Conservation (phyloP, 805 yeast species). For the Kuraishia molischiana region DNA sequence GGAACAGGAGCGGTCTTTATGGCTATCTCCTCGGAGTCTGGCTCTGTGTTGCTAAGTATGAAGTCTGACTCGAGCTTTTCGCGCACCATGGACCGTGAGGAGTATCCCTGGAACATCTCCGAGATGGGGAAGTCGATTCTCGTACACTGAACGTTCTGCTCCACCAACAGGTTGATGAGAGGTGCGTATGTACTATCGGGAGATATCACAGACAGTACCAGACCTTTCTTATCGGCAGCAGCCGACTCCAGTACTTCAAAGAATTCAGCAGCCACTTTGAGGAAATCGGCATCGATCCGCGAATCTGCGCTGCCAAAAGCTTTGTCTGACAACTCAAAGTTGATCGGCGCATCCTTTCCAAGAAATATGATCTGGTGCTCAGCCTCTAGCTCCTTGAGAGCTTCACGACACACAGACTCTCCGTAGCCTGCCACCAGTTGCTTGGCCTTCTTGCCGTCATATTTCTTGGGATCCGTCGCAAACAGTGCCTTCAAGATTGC, state of each 20-base stretch:
- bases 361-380: slow-evolving; percentile 45
- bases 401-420: slow-evolving; percentile 37
- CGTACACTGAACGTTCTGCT: slow-evolving; percentile 27
- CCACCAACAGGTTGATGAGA: slow-evolving; percentile 44
- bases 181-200: slow-evolving; percentile 56
- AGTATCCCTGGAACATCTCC: slow-evolving; percentile 50
- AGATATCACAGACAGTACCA: slow-evolving; percentile 42
- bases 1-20: slow-evolving; percentile 35
- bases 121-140: slow-evolving; percentile 47
- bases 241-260: slow-evolving; percentile 30
- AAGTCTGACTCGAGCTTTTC: slow-evolving; percentile 59
- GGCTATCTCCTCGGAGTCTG: slow-evolving; percentile 7
- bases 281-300: slow-evolving; percentile 27
- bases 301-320: slow-evolving; percentile 28
- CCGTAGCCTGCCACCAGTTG: slow-evolving; percentile 34
- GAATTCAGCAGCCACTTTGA: slow-evolving; percentile 37
- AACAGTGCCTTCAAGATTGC: slow-evolving; percentile 45
- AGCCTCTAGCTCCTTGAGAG: slow-evolving; percentile 39
- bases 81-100: slow-evolving; percentile 66
- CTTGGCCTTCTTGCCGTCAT: slow-evolving; percentile 35
- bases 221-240: slow-evolving; percentile 38
- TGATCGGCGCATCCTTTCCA: slow-evolving; percentile 38
- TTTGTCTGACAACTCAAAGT: slow-evolving; percentile 48
- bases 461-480: slow-evolving; percentile 39
- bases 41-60: slow-evolving; percentile 20